Percentiles rank a stretch among this genome's conserved stretches.
Evolutionary conservation across 208 protist species (phyloP).

Genomic region (Leishmania tropica): DNA sequence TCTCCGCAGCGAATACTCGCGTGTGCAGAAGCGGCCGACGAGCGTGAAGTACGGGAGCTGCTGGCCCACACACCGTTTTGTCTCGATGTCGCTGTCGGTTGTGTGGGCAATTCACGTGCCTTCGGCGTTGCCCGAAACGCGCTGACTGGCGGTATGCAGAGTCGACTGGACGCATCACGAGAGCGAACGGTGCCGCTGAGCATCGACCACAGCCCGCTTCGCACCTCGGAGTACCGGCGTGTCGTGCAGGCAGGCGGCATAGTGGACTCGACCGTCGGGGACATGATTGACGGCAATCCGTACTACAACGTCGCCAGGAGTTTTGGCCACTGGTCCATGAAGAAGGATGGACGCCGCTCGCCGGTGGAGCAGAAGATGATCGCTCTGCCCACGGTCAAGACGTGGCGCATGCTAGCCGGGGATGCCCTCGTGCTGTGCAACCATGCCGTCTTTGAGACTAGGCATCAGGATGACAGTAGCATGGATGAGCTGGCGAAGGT

Average conservation of each 20-base stretch:
- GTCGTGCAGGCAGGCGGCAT: conserved; percentile 69
- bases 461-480: conserved; percentile 54
- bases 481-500: conserved; percentile 83
- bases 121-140: conserved; percentile 78
- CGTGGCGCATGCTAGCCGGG: conserved; percentile 76
- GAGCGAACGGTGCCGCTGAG: conserved; percentile 72
- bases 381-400: conserved; percentile 53
- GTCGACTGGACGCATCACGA: conserved; percentile 50
- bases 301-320: conserved; percentile 78
- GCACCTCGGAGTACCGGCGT: conserved; percentile 58
- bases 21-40: conserved; percentile 22
- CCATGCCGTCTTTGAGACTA: conserved; percentile 73
- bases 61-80: conserved; percentile 32
- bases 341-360: conserved; percentile 49
- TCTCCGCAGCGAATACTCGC: conserved; percentile 36
- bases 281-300: conserved; percentile 74
- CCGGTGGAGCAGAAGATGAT: conserved; percentile 83
- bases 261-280: conserved; percentile 44
- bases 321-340: conserved; percentile 88
- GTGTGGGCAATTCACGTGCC: conserved; percentile 65
- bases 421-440: conserved; percentile 82
- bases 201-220: conserved; percentile 67
- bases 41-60: conserved; percentile 15
- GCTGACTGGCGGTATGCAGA: conserved; percentile 38
- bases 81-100: conserved; percentile 69